Base-by-base conservation (phyloP, 2,329 filamentous ascomycete genomes). In the Magnaporthiopsis incrustans region DNA sequence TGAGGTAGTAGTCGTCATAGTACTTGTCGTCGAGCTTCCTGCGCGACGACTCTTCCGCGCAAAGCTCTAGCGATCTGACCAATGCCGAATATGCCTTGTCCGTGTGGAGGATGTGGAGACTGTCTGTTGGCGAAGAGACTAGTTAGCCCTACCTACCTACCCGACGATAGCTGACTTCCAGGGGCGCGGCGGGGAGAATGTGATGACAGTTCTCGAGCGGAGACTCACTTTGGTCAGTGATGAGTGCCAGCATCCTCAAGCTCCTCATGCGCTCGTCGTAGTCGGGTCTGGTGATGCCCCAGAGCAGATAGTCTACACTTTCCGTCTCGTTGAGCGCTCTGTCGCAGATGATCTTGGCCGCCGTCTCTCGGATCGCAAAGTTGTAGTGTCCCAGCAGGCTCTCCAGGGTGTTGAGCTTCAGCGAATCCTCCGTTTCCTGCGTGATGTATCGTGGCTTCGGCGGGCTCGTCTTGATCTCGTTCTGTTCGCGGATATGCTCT, bases 391-490 rank as follows among this genome's bases (percentile, higher is more conserved):
- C 79, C 15, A 90, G 78, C 4, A 93, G 81, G 67, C 85, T 89
- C 62, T 86, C 79, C 12, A 93, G 78, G 0, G 90, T 92, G 57
- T 82, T 79, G 14, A 86, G 71, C 65, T 86, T 84, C 57, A 92
- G 79, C 2, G 88, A 84, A 71, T 92, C 89, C 71, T 92, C 89
- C 2, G 88, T 90, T 30, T 89, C 86, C 73, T 92, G 87, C 18
- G 86, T 89, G 67, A 91, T 89, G 72, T 90, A 90, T 68, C 88
- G 85, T 62, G 89, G 85, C 72, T 89, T 88, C 50, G 86, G 86
- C 66, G 86, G 84, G 53, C 79, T 72, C 50, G 85, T 82, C 66
- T 85, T 85, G 70, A 95, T 84, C 73, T 87, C 82, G 67, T 88
- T 88, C 63, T 87, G 80, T 69, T 86, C 80, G 68, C 86, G 82